A percentile compares a stretch with the other conserved stretches of the same genome.
These are phyloP conservation scores for Fragaria vesca DNA, from an alignment of 306 rosid genomes.

Conservation along the genomic window DNA sequence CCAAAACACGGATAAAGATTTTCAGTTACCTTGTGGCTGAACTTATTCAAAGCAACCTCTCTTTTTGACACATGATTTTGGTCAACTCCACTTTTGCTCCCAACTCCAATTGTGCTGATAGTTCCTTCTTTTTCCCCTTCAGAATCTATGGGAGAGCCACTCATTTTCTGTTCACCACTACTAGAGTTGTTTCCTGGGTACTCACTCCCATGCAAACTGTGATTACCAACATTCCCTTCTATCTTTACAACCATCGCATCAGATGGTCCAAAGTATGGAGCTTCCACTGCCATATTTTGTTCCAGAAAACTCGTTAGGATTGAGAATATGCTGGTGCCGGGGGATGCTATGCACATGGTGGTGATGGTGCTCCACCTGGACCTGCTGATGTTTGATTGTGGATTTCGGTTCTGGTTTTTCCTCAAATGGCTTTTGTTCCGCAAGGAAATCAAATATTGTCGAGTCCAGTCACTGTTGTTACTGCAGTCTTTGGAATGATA, in stretches of 20 bases:
- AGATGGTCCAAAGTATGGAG: constrained; percentile 45
- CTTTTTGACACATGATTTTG: constrained; percentile 44
- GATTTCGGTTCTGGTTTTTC: constrained; percentile 38
- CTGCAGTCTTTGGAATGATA: constrained; percentile 56
- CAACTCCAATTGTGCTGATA: constrained; percentile 27
- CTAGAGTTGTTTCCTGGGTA: constrained; percentile 42
- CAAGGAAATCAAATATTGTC: constrained; percentile 27
- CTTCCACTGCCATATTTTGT: constrained; percentile 32
- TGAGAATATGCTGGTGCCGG: constrained; percentile 30
- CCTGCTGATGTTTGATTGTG: constrained; percentile 29
- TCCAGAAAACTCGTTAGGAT: constrained; percentile 26
- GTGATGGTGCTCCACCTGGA: constrained; percentile 38
- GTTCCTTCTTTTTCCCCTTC: constrained; percentile 33
- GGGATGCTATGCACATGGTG: constrained; percentile 29
- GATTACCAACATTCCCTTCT: constrained; percentile 42
- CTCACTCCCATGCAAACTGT: constrained; percentile 37
- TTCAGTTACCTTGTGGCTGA: constrained; percentile 43
- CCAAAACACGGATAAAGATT: neutral
- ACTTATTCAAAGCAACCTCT: constrained; percentile 44
- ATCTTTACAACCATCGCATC: constrained; percentile 33
- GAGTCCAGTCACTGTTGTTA: constrained; percentile 47
- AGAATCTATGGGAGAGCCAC: constrained; percentile 35
- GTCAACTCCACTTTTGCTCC: constrained; percentile 38
- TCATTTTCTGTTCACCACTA: constrained; percentile 46
- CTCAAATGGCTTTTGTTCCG: constrained; percentile 40